Percentiles rank a stretch among this genome's conserved stretches.
phyloP scores from a whole-genome alignment of 106 monocot species.

The Dioscorea dumetorum region DNA sequence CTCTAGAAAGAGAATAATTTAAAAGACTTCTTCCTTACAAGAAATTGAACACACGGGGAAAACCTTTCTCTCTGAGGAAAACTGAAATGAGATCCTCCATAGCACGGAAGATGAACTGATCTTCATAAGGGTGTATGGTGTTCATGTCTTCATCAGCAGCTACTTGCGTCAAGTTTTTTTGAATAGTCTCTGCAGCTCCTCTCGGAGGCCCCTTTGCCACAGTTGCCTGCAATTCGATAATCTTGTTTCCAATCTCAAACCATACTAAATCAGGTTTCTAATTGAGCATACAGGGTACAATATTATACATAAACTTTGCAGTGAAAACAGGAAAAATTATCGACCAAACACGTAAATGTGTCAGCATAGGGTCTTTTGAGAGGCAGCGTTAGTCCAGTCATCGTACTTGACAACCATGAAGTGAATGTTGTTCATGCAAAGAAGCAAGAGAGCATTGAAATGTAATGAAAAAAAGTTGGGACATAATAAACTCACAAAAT shows the following conservation, averaged over 20 bases:
- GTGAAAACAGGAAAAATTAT: not conserved
- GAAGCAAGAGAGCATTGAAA: too few species aligned
- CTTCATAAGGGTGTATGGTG: constrained; percentile 11
- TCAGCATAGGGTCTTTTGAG: too few species aligned
- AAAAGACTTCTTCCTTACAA: too few species aligned
- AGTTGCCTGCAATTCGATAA: constrained; percentile 35
- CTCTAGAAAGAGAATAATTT: too few species aligned
- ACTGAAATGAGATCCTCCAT: constrained; percentile 52
- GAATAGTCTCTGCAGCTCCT: constrained; percentile 18
- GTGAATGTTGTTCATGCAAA: too few species aligned
- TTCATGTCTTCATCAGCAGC: constrained; percentile 18
- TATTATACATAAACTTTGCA: not conserved
- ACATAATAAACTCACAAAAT: constrained; percentile 42
- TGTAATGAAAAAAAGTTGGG: too few species aligned
- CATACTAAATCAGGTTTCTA: not conserved
- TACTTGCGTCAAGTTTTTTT: constrained; percentile 1
- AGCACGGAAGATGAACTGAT: constrained; percentile 25
- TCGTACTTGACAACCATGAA: too few species aligned
- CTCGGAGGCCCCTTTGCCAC: constrained; percentile 53
- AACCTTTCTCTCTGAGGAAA: not conserved
- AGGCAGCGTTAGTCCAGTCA: too few species aligned
- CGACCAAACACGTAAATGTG: not conserved
- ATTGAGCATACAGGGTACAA: not conserved
- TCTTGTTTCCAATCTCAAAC: too few species aligned
- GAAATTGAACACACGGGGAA: too few species aligned